Evolutionary conservation across 208 protist genomes (phyloP), one percentile per base, ranked within the genome.

Genomic region (Leishmania martiniquensis): DNA sequence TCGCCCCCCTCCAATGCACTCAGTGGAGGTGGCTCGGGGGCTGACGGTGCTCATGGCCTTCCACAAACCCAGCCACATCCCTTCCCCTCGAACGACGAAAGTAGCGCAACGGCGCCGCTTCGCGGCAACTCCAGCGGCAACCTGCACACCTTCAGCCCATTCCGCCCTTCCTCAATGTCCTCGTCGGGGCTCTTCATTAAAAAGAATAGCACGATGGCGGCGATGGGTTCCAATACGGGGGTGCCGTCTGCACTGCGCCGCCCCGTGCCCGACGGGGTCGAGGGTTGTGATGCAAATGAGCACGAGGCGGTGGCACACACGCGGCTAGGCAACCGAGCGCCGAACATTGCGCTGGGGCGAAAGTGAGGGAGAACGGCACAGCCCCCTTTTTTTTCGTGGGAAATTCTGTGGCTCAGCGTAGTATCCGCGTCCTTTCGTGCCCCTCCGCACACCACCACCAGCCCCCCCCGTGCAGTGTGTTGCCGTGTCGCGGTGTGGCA

Each of bases 91-190:
- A 42, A 74, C 32, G 20, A 69, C 37, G 29, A 44, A 10, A 49
- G 52, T 7, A 25, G 42, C 29, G 67, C 66, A 6, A 80, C 68
- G 25, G 32, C 76, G 10, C 67, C 65, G 42, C 54, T 55, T 39
- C 54, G 76, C 13, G n/a, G 44, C 5, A 72, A 5, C n/a, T 10
- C n/a, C 13, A 49, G 68, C 29, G 62, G 76, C 76, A 67, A 54
- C 37, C 51, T 69, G 4, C 68, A 69, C 54, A 68, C 29, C 54
- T 60, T 52, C 7, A 62, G n/a, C 54, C 0, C 39, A 54, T 49
- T 49, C 32, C 76, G 54, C 7, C 68, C 54, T 1, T 47, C 65
- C 10, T 66, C 68, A 3, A 29, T 49, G 10, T 22, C 42, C 39
- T 47, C 54, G 29, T 37, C 44, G 54, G 15, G 45, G 47, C 67